Conservation (phyloP, 2,329 filamentous ascomycete species). For the Xylariales sp. region DNA sequence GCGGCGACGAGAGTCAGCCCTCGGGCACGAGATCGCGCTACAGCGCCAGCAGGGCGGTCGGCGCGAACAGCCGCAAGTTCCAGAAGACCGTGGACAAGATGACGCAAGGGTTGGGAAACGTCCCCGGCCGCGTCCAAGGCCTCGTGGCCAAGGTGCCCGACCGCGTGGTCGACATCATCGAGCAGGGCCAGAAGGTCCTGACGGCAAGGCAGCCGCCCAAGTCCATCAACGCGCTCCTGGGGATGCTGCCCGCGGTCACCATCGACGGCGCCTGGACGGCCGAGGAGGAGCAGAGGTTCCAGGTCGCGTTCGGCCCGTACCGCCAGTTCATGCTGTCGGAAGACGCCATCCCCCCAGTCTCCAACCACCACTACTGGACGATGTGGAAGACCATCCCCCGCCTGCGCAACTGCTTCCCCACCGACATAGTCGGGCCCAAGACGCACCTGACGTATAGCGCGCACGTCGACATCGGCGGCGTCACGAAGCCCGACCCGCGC, state of each 20-base stretch:
- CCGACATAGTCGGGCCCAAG: constrained; percentile 23
- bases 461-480: constrained; percentile 12
- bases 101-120: no score
- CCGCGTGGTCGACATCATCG: no score
- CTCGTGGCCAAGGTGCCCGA: no score
- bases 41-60: no score
- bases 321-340: neutral
- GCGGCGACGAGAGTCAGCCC: no score
- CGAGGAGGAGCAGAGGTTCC: neutral
- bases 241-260: neutral
- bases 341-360: neutral
- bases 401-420: constrained; percentile 28
- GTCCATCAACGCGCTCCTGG: neutral
- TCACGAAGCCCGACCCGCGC: constrained; percentile 24
- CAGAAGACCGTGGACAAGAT: no score
- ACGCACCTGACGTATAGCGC: constrained; percentile 17
- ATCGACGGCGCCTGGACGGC: neutral
- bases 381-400: constrained; percentile 36
- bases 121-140: no score
- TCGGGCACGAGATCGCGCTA: no score
- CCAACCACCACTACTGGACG: constrained; percentile 7
- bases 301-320: neutral
- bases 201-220: neutral
- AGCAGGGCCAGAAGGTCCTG: neutral
- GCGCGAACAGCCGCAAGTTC: no score